Evolutionary conservation across 805 yeast species (phyloP), one percentile per base, ranked within the genome.

Genomic region (Candida gorgasii): DNA sequence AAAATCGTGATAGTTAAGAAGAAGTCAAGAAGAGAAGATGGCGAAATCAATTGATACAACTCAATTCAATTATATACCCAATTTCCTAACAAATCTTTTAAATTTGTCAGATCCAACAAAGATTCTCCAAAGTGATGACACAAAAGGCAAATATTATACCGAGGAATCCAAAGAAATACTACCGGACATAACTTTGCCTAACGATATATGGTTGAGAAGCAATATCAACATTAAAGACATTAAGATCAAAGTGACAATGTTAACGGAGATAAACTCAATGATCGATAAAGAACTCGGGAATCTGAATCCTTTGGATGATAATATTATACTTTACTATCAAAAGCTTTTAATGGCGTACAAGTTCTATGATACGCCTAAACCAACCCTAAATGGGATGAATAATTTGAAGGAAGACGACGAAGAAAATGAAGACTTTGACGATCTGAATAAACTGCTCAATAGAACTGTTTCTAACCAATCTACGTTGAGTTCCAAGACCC

Each of bases 201-300:
- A 42, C 16, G 73, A 69, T 45, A 45, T 67, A 16, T 70, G 75
- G 75, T 50, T 63, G 22, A 47, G 50, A 23, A 62, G 61, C 15
- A 63, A 62, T 8, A 54, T 68, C 8, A 43, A 44, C 12, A 54
- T 69, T 37, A 54, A 57, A 26, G 64, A 67, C 42, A 47, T 57
- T 39, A 61, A 57, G 38, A 52, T 64, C 30, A 70, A 70, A 46
- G 56, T 55, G 16, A 47, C 60, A 12, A 44, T 69, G 38, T 48
- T 70, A 32, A 47, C 46, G 16, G 73, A 69, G 30, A 54, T 67
- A 23, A 65, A 65, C 47, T 22, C 51, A 12, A 53, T 67, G 57
- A 52, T 69, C 5, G 59, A 50, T 7, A 44, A 40, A 7, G 62
- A 61, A 30, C 18, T 52, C 17, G 33, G 1, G 33, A 30, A n/a